phyloP scores from a whole-genome alignment of 495 filamentous ascomycete genomes.

The Aspergillus indologenus region DNA sequence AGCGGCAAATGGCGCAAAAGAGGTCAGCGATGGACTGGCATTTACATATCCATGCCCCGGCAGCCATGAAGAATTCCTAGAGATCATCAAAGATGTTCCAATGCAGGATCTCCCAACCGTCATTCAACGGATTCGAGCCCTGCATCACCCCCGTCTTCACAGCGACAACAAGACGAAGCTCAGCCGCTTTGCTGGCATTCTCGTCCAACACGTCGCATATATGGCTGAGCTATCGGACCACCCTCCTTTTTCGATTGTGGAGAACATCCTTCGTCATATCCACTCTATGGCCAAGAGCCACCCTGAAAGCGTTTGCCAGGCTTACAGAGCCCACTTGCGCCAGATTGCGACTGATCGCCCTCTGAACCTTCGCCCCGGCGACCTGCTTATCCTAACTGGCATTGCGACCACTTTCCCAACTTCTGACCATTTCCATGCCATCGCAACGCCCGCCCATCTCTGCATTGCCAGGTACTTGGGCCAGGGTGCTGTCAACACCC shows the following conservation, averaged over 20 bases:
- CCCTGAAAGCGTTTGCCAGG: slow-evolving; percentile 68
- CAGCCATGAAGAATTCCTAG: slow-evolving; percentile 68
- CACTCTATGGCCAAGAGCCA: slow-evolving; percentile 85
- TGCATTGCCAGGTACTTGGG: slow-evolving; percentile 78
- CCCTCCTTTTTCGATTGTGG: slow-evolving; percentile 58
- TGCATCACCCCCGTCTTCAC: slow-evolving; percentile 85
- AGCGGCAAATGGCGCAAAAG: slow-evolving; percentile 26
- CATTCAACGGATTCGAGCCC: slow-evolving; percentile 81
- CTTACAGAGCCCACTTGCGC: slow-evolving; percentile 71
- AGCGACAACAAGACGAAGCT: slow-evolving; percentile 82
- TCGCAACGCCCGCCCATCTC: slow-evolving; percentile 84
- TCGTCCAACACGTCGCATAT: slow-evolving; percentile 76
- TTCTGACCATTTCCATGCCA: slow-evolving; percentile 92
- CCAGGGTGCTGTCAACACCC: slow-evolving; percentile 60
- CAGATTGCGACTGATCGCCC: slow-evolving; percentile 58
- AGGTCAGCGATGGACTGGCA: slow-evolving; percentile 55
- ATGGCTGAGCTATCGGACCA: slow-evolving; percentile 51
- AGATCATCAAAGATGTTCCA: slow-evolving; percentile 56
- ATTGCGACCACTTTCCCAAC: slow-evolving; percentile 86
- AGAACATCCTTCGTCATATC: slow-evolving; percentile 71
- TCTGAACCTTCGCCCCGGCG: slow-evolving; percentile 62
- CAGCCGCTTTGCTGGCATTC: slow-evolving; percentile 63
- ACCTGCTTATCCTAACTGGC: slow-evolving; percentile 77
- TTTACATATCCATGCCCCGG: slow-evolving; percentile 84
- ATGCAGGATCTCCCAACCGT: slow-evolving; percentile 67